Conservation (phyloP, 129 eudicot genomes). For the Artemisia tridentata region DNA sequence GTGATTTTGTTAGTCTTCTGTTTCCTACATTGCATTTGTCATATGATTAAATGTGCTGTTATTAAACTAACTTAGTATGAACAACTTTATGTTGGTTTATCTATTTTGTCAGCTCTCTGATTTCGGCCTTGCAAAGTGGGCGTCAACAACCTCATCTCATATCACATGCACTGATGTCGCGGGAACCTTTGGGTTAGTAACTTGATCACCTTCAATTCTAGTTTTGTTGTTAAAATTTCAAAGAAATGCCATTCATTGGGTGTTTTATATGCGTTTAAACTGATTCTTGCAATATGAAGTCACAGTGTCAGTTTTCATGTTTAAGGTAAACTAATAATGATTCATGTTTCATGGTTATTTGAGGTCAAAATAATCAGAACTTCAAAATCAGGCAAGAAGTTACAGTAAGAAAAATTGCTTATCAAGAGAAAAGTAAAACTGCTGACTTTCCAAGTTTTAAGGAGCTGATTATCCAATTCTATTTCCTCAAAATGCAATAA, state of each 20-base stretch:
- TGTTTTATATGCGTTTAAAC: neutral
- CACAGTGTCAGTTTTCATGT: neutral
- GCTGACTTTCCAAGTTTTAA: neutral
- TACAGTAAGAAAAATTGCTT: neutral
- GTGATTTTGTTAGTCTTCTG: constrained; percentile 29
- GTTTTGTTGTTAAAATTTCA: neutral
- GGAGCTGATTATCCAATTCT: too few species aligned
- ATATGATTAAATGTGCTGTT: neutral
- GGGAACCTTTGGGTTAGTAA: constrained; percentile 81
- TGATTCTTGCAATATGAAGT: neutral
- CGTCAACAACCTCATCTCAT: constrained; percentile 50
- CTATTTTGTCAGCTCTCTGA: constrained; percentile 58
- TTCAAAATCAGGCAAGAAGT: neutral
- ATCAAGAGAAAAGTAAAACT: neutral
- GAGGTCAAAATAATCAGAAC: neutral
- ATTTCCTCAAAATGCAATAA: too few species aligned
- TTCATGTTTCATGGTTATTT: neutral
- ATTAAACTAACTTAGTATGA: constrained; percentile 4
- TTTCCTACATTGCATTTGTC: neutral
- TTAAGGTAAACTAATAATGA: neutral
- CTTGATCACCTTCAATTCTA: neutral
- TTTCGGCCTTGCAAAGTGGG: constrained; percentile 79
- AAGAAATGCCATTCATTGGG: neutral
- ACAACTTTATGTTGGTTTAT: neutral
- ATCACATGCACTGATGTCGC: constrained; percentile 56